Base-by-base conservation (phyloP, 1,284 basidiomycete species). In the Trametes versicolor region DNA sequence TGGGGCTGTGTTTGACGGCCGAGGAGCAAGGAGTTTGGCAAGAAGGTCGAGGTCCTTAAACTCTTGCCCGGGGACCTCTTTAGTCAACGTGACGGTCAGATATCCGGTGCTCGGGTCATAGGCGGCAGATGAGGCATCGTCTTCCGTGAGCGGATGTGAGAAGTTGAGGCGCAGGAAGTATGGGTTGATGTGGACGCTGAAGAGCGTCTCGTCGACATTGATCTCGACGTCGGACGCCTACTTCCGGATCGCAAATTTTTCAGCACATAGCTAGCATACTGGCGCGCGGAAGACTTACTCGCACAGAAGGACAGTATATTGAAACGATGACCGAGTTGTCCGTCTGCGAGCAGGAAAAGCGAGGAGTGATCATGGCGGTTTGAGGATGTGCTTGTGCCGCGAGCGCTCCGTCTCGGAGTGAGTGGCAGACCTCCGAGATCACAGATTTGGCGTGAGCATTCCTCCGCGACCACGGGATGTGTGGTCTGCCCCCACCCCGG, bases 81-180 rank as follows among this genome's bases (percentile, higher is more conserved):
- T 95, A 15, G 87, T 86, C 60, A 95, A 77, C 10, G 85, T 88
- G 53, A 94, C 80, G 25, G 85, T 90, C 69, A 95, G 80, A 73
- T 88, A 86, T 13, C 92, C 93, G 25, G 88, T 84, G 50, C 83
- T 81, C 43, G 92, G 86, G 74, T 94, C 89, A 73, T 94, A 95
- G 68, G 80, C 74, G 1, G 92, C 93, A 34, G 85, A 85, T 23
- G 92, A 89, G 29, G 80, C 76, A 64, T 92, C 89, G 69, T 94
- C 92, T 70, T 94, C 92, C 41, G 87, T 72, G 69, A 87, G 70
- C 1, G 83, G 70, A 73, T 87, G 82, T 34, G 89, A 80, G 73
- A 95, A 92, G 72, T 87, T 87, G 65, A 95, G 82, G 3, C 92
- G 89, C 61, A 95, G 82, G 72, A 91, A 94, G 74, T 94, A 95